Percentiles rank a stretch among this genome's conserved stretches.
Evolutionary conservation across 1,284 basidiomycete species (phyloP).

Genomic region (Trichosporon coremiiforme): DNA sequence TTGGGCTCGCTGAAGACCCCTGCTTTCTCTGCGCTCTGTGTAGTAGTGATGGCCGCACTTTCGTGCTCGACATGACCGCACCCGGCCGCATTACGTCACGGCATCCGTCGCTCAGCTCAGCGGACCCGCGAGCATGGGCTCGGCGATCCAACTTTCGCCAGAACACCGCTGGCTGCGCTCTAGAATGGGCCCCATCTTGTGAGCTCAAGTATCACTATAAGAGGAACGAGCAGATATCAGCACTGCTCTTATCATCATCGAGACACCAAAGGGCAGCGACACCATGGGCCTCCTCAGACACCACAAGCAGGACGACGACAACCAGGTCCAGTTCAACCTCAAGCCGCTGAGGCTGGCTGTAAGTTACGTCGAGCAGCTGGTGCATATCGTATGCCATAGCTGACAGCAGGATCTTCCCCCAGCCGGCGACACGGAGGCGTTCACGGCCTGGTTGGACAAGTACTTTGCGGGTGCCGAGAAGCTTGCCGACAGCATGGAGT

Average conservation of each 20-base stretch:
- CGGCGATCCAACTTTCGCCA: constrained; percentile 1
- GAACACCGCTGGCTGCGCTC: background rate
- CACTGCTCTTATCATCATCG: background rate
- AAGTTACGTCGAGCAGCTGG: background rate
- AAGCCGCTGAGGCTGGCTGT: constrained; percentile 28
- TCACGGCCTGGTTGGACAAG: constrained; percentile 40
- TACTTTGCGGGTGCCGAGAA: constrained; percentile 39
- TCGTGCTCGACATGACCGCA: background rate
- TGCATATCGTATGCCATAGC: background rate
- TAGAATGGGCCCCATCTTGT: too few relatives aligned
- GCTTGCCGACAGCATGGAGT: constrained; percentile 42
- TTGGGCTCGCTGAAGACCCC: too few relatives aligned
- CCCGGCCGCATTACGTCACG: constrained; percentile 3
- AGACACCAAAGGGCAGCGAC: background rate
- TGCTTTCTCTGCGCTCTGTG: background rate
- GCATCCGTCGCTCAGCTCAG: constrained; percentile 3
- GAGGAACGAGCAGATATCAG: background rate
- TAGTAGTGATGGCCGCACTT: background rate
- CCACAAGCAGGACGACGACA: background rate
- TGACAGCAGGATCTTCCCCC: constrained; percentile 42
- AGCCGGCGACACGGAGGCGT: constrained; percentile 31
- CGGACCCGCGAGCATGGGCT: background rate
- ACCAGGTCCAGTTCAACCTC: constrained; percentile 27
- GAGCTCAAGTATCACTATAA: background rate
- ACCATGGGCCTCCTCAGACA: constrained; percentile 15